Evolutionary conservation across 768 basidiomycete species (phyloP).

Genomic region (Chlorophyllum brunneum): DNA sequence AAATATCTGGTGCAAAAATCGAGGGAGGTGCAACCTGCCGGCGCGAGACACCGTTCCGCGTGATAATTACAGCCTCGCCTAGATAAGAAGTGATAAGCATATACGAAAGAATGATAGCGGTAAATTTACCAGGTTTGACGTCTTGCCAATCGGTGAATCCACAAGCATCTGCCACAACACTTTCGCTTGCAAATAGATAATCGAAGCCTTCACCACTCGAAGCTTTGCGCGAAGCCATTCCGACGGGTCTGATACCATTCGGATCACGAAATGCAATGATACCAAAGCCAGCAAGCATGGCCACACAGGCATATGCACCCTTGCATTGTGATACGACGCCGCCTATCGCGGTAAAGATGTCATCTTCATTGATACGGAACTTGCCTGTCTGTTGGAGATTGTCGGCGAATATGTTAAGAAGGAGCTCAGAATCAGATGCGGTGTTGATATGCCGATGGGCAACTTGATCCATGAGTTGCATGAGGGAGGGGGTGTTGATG

Average conservation of each 20-base stretch:
- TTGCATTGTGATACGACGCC: slow-evolving; percentile 85
- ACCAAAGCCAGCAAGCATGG: slow-evolving; percentile 99
- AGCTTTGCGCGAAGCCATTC: slow-evolving; percentile 69
- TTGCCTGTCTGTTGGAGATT: slow-evolving; percentile 98
- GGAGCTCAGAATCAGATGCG: slow-evolving; percentile 93
- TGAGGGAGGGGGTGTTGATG: slow-evolving; percentile 84
- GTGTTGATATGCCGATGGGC: slow-evolving; percentile 99
- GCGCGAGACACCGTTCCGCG: slow-evolving; percentile 70
- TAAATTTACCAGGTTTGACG: slow-evolving; percentile 72
- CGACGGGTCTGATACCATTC: slow-evolving; percentile 93
- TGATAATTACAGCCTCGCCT: slow-evolving; percentile 98
- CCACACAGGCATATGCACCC: slow-evolving; percentile 95
- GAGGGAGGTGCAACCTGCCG: slow-evolving; percentile 67
- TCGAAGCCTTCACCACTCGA: slow-evolving; percentile 53
- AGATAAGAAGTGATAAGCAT: not conserved
- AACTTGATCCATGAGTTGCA: slow-evolving; percentile 91
- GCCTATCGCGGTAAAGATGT: slow-evolving; percentile 92
- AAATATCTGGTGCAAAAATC: slow-evolving; percentile 94
- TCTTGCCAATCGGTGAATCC: slow-evolving; percentile 94
- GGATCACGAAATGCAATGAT: slow-evolving; percentile 98
- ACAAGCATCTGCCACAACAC: slow-evolving; percentile 91
- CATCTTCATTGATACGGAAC: slow-evolving; percentile 98
- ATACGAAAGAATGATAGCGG: not conserved
- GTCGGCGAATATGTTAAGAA: slow-evolving; percentile 96
- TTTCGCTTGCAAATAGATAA: slow-evolving; percentile 92